Base-by-base conservation (phyloP, 1,139 yeast genomes). In the Williopsis jadinii region DNA sequence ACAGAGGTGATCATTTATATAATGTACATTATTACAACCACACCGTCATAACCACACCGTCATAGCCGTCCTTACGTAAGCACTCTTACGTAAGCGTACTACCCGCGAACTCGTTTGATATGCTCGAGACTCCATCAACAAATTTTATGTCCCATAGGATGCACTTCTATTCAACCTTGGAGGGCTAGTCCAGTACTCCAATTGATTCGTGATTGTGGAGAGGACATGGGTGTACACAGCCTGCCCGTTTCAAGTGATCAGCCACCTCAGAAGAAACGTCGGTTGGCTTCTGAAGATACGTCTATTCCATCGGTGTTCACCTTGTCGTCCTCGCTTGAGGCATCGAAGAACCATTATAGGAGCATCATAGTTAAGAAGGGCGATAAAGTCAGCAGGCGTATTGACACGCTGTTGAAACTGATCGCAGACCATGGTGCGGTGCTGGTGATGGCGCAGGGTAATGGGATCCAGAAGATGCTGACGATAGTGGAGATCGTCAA, bases 401-500 rank as follows among this genome's bases (percentile, higher is more conserved):
- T 49, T 5, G 35, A 35, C 8, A 38, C 40, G 24, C 15, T 33
- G 27, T 32, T 34, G 28, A 39, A 29, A 19, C 24, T 13, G 8
- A 6, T 35, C 12, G 10, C 34, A 9, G 42, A 39, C 26, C 47
- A 41, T 11, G 40, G 38, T 5, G 11, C 35, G 11, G 39, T 45
- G 10, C 24, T 49, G 5, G 15, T 54, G 10, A 46, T 51, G 54
- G 27, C 51, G 14, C 48, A 51, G 5, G 58, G 58, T 11, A 49
- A 45, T 11, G 40, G 40, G 2, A 46, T 53, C 3, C 58, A 52
- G 33, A 54, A 54, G 37, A 31, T 50, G 28, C 30, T 52, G 9
- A 45, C 50, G 35, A 47, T 53, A 5, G 34, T 52, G 28, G 56
- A 54, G 41, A 53, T 54, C 30, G 42, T 49, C 8, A 54, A 54